Evolutionary conservation across 352 stramenopile species (phyloP).

Genomic region (Chrysophaeum taylorii): DNA sequence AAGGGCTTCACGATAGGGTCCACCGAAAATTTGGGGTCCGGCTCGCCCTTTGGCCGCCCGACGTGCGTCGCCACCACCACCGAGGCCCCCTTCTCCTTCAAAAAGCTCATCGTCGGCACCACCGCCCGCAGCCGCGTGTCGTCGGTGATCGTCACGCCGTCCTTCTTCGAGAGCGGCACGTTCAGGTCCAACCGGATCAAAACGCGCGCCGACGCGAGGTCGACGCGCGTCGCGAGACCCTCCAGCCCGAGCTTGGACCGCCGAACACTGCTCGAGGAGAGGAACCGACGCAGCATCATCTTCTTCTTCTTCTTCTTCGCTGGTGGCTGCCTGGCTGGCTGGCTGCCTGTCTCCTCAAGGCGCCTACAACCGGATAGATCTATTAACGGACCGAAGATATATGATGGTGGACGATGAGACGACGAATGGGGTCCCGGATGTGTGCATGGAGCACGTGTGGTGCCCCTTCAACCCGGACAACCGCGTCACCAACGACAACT

Average conservation of each 20-base stretch:
- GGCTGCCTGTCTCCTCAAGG: too few species aligned
- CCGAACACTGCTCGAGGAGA: constrained; percentile 26
- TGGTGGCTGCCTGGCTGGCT: too few species aligned
- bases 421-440: background rate
- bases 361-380: too few species aligned
- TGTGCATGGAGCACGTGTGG: background rate
- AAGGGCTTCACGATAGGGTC: constrained; percentile 52
- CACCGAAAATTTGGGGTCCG: constrained; percentile 66
- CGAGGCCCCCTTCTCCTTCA: constrained; percentile 70
- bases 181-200: constrained; percentile 46
- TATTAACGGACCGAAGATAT: too few species aligned
- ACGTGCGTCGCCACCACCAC: constrained; percentile 95
- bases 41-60: constrained; percentile 83
- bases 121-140: constrained; percentile 82
- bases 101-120: constrained; percentile 82
- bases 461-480: constrained; percentile 10
- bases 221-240: constrained; percentile 32
- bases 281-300: constrained; percentile 34
- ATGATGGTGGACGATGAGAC: too few species aligned
- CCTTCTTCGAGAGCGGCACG: constrained; percentile 51
- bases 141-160: constrained; percentile 92
- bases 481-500: constrained; percentile 5
- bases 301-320: too few species aligned
- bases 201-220: background rate
- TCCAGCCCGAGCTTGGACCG: constrained; percentile 50